These are phyloP conservation scores for Cucumis sativus DNA, from an alignment of 306 rosid species.

Conservation along the genomic window DNA sequence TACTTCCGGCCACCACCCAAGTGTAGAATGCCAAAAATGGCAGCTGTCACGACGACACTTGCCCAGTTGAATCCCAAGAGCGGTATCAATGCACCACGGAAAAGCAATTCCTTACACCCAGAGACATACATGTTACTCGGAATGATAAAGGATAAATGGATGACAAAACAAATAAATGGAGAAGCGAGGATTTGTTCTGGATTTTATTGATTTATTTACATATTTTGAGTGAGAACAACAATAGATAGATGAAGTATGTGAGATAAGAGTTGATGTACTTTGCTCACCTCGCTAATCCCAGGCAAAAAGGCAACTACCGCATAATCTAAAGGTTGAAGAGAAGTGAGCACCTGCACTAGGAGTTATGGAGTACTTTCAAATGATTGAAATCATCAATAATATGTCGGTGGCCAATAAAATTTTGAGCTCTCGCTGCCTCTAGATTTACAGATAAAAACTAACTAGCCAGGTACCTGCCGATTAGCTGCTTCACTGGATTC, in stretches of 20 bases:
- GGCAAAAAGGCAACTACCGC: conserved; percentile 54
- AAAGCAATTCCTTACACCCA: conserved; percentile 63
- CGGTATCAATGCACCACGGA: conserved; percentile 80
- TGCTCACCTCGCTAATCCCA: conserved; percentile 74
- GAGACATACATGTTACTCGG: not conserved
- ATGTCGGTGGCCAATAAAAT: not conserved
- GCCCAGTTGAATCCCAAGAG: conserved; percentile 71
- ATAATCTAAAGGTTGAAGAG: conserved; percentile 76
- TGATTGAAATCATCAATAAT: not conserved
- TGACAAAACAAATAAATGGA: not conserved
- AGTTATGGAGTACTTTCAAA: not conserved
- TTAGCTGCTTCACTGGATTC: conserved; percentile 89
- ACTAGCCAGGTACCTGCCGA: conserved; percentile 42
- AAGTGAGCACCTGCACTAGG: conserved; percentile 55
- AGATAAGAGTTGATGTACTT: not conserved
- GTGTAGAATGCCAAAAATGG: conserved; percentile 73
- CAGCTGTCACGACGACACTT: conserved; percentile 44
- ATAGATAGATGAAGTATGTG: not conserved
- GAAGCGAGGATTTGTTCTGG: not conserved
- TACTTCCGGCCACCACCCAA: conserved; percentile 69
- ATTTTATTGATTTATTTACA: no score
- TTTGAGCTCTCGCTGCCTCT: not conserved
- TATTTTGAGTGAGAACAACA: not conserved
- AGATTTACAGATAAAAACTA: not conserved
- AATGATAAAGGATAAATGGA: not conserved